Base-by-base conservation (phyloP, 208 protist genomes). In the Trypanosoma platydactyli region DNA sequence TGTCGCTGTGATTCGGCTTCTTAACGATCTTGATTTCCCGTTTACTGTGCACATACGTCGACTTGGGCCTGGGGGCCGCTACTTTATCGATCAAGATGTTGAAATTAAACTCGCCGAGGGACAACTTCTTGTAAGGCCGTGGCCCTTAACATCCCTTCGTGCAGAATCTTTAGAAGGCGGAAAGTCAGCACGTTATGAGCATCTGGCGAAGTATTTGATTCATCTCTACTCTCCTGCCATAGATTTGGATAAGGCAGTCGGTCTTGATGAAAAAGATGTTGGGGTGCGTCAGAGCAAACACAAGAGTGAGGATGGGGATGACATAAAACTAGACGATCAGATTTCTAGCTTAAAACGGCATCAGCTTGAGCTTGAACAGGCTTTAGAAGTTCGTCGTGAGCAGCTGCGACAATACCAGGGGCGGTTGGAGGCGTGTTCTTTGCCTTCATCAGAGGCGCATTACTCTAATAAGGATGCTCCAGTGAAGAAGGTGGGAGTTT, bases 11-110 rank as follows among this genome's bases (percentile, higher is more conserved):
- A 33, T 72, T 49, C 66, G 30, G 13, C 41, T 65, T 33, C 48
- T 72, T n/a, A 54, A 72, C 33, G 55, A 64, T 44, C 42, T 72
- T 45, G 56, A 58, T n/a, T 72, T 72, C 40, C 33, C 55, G 24
- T 62, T 72, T 61, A 42, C 57, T 20, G 48, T 72, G 22, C 24
- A 44, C 27, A 72, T 72, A 9, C 54, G 48, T 5, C 66, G 66
- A 13, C 35, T 72, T 29, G 66, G 66, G 33, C 46, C 50, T n/a
- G 57, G 48, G 9, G 66, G 66, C n/a, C 46, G 64, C 44, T 72
- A 72, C 42, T 72, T 72, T 72, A 72, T 72, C 45, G 66, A 72
- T 38, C 66, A 49, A n/a, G 44, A 48, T 29, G 66, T 72, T 38
- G 27, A 58, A 40, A 65, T 72, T 5, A 72, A 60, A 59, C 35